Base-by-base conservation (phyloP, 2,329 filamentous ascomycete genomes). In the Botrytis deweyae region DNA sequence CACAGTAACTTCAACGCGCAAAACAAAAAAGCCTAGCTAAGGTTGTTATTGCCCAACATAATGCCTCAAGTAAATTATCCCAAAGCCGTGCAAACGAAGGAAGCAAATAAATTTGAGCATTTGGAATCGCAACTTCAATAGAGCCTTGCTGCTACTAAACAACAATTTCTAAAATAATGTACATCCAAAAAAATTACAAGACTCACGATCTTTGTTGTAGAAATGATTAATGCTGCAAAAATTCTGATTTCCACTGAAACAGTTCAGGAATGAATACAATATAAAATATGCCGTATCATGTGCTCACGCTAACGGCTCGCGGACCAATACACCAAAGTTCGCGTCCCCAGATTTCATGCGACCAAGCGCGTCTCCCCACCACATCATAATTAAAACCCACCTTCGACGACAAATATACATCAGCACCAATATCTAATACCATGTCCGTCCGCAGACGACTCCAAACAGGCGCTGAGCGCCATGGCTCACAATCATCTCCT, bases 401-500 rank as follows among this genome's bases (percentile, higher is more conserved):
- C 52, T 58, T 69, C 38, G 33, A 58, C 38, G 10, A 42, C n/a
- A 58, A 44, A 25, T 4, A 16, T 9, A 69, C 38, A 58, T 42
- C 49, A 44, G 10, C 49, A 33, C 10, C 16, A 36, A 33, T 3
- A 49, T 1, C 40, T 25, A 20, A 55, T 59, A 74, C 33, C 8
- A 80, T 80, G 79, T 75, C 78, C 69, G 62, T 70, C 25, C 70
- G 75, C 63, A 76, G 76, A 73, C 74, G 70, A 29, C 76, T 80
- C 12, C 76, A 79, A 25, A 64, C 70, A 1, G 75, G 76, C 7
- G 33, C 58, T 29, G 68, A 70, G 33, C 76, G 73, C 55, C 74
- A 78, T 8, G 49, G 74, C 2, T 22, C 68, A 29, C 66, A 64
- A 58, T 76, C 77, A 52, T 78, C 79, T 61, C 76, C 78, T 58